These are phyloP conservation scores for Gautieria morchelliformis DNA, from an alignment of 768 basidiomycete species.

Conservation along the genomic window DNA sequence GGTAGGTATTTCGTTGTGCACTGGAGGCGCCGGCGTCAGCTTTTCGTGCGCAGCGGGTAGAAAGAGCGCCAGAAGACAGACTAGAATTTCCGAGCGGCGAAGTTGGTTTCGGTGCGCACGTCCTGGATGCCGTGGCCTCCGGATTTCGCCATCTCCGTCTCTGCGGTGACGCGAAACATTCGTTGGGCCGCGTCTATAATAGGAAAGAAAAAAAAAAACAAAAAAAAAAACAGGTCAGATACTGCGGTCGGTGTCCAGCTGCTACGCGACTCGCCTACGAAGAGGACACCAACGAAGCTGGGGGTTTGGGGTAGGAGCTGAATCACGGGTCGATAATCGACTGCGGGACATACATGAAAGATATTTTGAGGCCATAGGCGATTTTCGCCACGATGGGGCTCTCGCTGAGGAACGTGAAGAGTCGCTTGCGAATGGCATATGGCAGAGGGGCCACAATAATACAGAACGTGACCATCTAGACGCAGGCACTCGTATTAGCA, in stretches of 20 bases:
- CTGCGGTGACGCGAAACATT: constrained; percentile 74
- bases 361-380: constrained; percentile 87
- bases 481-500: not conserved
- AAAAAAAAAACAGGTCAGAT: constrained; percentile 57
- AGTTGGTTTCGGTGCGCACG: constrained; percentile 73
- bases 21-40: constrained; percentile 25
- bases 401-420: constrained; percentile 67
- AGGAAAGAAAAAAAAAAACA: no score
- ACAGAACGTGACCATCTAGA: constrained; percentile 75
- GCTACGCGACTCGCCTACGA: not conserved
- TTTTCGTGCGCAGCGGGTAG: not conserved
- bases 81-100: constrained; percentile 93
- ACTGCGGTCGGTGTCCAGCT: not conserved
- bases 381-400: constrained; percentile 69
- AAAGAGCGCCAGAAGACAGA: constrained; percentile 27
- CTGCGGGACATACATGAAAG: constrained; percentile 64
- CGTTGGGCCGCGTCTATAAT: constrained; percentile 86
- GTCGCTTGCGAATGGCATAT: constrained; percentile 52
- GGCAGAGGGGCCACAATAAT: constrained; percentile 81
- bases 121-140: constrained; percentile 35
- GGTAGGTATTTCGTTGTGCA: constrained; percentile 83
- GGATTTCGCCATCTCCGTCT: constrained; percentile 57
- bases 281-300: constrained; percentile 2
- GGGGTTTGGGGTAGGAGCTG: constrained; percentile 1
- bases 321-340: not conserved